A percentile compares a stretch with the other conserved stretches of the same genome.
Evolutionary conservation across 805 yeast species (phyloP).

Genomic region (Candida morakotiae): DNA sequence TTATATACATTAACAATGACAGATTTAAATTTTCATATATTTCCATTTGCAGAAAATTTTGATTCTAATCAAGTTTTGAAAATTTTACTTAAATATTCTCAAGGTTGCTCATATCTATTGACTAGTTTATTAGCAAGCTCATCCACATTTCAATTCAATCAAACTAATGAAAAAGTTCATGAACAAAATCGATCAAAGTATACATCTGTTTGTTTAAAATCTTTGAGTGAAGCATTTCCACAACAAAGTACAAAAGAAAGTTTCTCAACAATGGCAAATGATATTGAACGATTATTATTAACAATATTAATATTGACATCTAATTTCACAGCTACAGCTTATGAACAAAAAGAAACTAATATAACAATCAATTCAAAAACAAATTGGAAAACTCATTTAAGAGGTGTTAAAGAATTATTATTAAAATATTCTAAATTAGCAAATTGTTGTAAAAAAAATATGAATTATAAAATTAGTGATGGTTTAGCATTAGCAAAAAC

Average conservation of each 20-base stretch:
- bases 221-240: constrained; percentile 41
- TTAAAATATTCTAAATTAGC: constrained; percentile 38
- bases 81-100: constrained; percentile 52
- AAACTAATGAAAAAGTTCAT: constrained; percentile 28
- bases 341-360: constrained; percentile 11
- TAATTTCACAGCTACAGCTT: constrained; percentile 47
- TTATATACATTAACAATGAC: constrained; percentile 25
- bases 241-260: constrained; percentile 13
- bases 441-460: constrained; percentile 8
- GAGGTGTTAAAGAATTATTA: constrained; percentile 58
- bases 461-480: constrained; percentile 25
- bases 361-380: constrained; percentile 16
- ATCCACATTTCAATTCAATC: constrained; percentile 50
- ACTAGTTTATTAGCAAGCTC: constrained; percentile 68
- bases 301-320: constrained; percentile 62
- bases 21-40: constrained; percentile 26
- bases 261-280: constrained; percentile 12
- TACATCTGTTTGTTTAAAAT: constrained; percentile 52
- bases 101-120: constrained; percentile 53
- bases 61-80: constrained; percentile 32
- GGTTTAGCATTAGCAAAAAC: constrained; percentile 49
- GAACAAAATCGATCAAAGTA: constrained; percentile 57
- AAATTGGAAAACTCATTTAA: constrained; percentile 56
- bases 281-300: constrained; percentile 58
- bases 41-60: constrained; percentile 34